Conservation (phyloP, 352 stramenopile species). For the Pythium volutum region DNA sequence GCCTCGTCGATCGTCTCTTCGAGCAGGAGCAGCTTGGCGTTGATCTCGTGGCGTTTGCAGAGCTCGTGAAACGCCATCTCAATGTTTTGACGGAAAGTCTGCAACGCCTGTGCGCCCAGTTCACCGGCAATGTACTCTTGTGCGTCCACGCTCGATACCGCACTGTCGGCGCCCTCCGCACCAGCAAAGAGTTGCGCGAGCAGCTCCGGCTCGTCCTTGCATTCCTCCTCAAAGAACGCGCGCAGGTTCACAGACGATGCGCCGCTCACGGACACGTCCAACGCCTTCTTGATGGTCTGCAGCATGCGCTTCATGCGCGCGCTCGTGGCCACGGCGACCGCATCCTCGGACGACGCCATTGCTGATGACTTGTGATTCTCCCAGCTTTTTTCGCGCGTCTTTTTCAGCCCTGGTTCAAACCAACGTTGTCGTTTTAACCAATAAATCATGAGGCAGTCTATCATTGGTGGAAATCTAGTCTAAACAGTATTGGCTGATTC, state of each 20-base stretch:
- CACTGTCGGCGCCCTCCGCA: neutral
- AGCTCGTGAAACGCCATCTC: constrained; percentile 54
- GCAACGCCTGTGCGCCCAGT: constrained; percentile 46
- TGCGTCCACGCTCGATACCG: neutral
- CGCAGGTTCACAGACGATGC: constrained; percentile 47
- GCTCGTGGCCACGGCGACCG: constrained; percentile 20
- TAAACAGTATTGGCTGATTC: too few relatives aligned
- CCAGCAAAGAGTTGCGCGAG: constrained; percentile 45
- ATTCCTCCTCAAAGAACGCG: constrained; percentile 49
- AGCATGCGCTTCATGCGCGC: constrained; percentile 56
- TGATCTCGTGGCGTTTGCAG: constrained; percentile 44
- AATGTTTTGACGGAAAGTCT: constrained; percentile 50
- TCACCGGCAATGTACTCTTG: constrained; percentile 39
- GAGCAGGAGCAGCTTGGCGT: constrained; percentile 44
- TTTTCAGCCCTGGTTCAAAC: neutral
- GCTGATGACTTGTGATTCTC: neutral
- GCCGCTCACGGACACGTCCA: constrained; percentile 54
- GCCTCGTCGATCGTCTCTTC: constrained; percentile 46
- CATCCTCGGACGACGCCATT: constrained; percentile 3
- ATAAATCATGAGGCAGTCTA: neutral
- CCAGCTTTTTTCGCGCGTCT: constrained; percentile 14
- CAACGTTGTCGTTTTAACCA: constrained; percentile 6
- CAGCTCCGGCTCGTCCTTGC: constrained; percentile 45
- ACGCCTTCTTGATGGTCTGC: constrained; percentile 60
- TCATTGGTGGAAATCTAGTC: too few relatives aligned